A percentile compares a stretch with the other conserved stretches of the same genome.
These are phyloP conservation scores for Boletellus ananas DNA, from an alignment of 768 basidiomycete species.

Conservation along the genomic window DNA sequence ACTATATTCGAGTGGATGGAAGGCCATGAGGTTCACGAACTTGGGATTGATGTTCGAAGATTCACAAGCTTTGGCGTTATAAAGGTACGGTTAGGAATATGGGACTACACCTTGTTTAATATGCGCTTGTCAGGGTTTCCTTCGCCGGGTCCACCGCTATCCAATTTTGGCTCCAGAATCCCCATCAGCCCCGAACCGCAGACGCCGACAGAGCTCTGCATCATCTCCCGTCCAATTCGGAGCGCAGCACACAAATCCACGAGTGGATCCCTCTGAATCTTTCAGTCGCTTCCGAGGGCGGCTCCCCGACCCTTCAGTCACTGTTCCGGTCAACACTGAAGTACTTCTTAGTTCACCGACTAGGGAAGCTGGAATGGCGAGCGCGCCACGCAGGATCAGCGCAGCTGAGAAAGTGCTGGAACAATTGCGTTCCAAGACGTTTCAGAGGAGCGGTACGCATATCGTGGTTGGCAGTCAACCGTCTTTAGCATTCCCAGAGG, in stretches of 20 bases:
- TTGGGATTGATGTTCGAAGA: conserved; percentile 87
- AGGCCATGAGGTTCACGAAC: conserved; percentile 57
- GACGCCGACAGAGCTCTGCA: conserved; percentile 31
- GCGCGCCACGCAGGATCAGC: conserved; percentile 48
- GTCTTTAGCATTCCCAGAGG: conserved; percentile 18
- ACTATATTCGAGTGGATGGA: conserved; percentile 90
- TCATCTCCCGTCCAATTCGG: conserved; percentile 12
- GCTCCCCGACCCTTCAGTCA: conserved; percentile 19
- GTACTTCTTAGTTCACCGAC: conserved; percentile 24
- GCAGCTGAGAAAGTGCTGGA: conserved; percentile 69
- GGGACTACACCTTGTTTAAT: not conserved
- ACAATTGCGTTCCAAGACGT: conserved; percentile 54
- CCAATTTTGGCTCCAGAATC: conserved; percentile 62
- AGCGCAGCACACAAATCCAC: conserved; percentile 8
- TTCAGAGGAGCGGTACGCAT: conserved; percentile 40
- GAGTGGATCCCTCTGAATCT: conserved; percentile 11
- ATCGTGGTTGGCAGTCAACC: conserved; percentile 14
- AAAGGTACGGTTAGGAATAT: conserved; percentile 51
- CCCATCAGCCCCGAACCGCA: conserved; percentile 20
- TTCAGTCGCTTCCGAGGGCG: conserved; percentile 20
- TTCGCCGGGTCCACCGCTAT: conserved; percentile 91
- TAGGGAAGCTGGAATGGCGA: conserved; percentile 33
- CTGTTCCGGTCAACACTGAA: conserved; percentile 17
- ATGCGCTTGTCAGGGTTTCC: conserved; percentile 62
- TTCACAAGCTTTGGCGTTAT: conserved; percentile 97